Evolutionary conservation across 208 protist genomes (phyloP), one percentile per base, ranked within the genome.

Genomic region (Leptomonas seymouri): DNA sequence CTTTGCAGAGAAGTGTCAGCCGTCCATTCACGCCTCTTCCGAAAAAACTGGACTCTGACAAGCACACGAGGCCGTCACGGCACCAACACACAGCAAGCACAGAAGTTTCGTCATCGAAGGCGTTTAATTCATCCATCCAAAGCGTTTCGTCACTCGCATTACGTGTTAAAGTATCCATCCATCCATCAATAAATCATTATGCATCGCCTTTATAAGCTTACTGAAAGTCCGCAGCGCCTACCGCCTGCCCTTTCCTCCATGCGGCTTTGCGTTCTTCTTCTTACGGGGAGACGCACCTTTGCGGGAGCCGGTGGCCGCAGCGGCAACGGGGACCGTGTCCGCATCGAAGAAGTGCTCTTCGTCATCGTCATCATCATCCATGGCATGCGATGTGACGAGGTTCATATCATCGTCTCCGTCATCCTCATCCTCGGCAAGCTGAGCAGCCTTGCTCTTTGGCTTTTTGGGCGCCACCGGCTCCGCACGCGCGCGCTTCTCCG

Each of bases 291-390:
- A 39, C 42, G 53, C 58, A 25, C 62, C 62, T 27, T 46, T 68
- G 53, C 57, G 34, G 2, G 54, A 34, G 12, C 36, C 53, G 46
- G 44, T 74, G 50, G 31, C 27, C 11, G 15, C 63, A 3, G 53
- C 61, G 23, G 63, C 46, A 16, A 65, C 50, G 9, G 56, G 14
- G 5, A 82, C 78, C 3, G 67, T 64, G 54, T 93, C 86, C 30
- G 79, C 88, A 64, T 93, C 88, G 36, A 77, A 63, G 56, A 93
- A 90, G 73, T 78, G 81, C 74, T 93, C 86, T 41, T 91, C 90
- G 9, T 93, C 85, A 42, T 83, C 83, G 56, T 84, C 79, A 21
- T 82, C 80, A 56, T 79, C 67, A 50, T 58, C 53, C 27, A 66
- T 60, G 25, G 66, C 27, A 21, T 74, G 54, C 16, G 54, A 70